A percentile compares a stretch with the other conserved stretches of the same genome.
Evolutionary conservation across 176 grass and related monocot genomes (phyloP).

Genomic region (Dendrocalamus sinicus): DNA sequence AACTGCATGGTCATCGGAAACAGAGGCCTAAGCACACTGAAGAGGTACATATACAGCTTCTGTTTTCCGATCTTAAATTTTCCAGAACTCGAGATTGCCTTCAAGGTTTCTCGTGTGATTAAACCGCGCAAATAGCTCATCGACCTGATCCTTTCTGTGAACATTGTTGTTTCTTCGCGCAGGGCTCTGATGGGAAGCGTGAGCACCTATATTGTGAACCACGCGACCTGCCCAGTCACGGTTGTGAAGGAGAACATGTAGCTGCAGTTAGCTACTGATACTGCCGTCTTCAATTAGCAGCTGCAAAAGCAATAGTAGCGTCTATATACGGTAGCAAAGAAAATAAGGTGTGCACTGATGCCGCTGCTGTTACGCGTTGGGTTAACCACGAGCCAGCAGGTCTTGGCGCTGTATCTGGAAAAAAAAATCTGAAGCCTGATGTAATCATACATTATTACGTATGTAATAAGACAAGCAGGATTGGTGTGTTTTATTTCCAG

Average conservation of each 20-base stretch:
- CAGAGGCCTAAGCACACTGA: constrained; percentile 71
- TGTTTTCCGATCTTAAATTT: background rate
- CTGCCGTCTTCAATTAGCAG: background rate
- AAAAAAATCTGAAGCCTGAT: background rate
- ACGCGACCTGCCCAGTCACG: constrained; percentile 66
- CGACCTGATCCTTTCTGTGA: background rate
- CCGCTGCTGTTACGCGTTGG: background rate
- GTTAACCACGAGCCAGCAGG: background rate
- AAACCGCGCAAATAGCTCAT: background rate
- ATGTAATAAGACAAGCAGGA: background rate
- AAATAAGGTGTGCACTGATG: constrained; percentile 22
- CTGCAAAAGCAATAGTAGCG: background rate
- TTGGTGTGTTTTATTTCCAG: background rate
- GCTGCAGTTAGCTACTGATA: background rate
- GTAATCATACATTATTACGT: background rate
- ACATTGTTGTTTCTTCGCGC: constrained; percentile 4
- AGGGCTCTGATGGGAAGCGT: constrained; percentile 86
- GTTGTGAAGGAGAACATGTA: constrained; percentile 68
- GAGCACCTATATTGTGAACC: constrained; percentile 63
- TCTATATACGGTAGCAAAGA: background rate
- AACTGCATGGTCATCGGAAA: constrained; percentile 62
- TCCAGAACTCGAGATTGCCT: background rate
- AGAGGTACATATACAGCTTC: constrained; percentile 54
- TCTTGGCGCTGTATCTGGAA: background rate
- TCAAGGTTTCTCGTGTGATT: background rate